Evolutionary conservation across 2,329 filamentous ascomycete genomes (phyloP).

Genomic region (Huntiella omanensis): DNA sequence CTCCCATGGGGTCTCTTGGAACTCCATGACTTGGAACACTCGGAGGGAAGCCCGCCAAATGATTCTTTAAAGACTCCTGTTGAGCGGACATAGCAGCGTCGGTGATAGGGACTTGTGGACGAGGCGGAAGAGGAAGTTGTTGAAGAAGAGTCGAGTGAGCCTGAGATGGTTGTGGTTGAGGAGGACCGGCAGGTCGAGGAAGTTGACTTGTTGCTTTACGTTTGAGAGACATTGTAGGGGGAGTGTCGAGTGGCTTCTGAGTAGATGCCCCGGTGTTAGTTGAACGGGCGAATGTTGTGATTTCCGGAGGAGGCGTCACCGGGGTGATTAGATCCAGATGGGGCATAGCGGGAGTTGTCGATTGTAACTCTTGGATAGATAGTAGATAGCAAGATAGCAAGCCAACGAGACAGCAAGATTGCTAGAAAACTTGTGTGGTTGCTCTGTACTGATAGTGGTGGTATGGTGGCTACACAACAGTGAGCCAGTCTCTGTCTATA

Average conservation of each 20-base stretch:
- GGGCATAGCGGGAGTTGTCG: constrained; percentile 8
- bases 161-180: constrained; percentile 11
- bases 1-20: constrained; percentile 3
- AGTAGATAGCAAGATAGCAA: too few species aligned
- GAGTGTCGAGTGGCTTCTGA: too few species aligned
- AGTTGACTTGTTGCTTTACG: constrained; percentile 9
- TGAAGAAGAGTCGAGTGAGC: constrained; percentile 13
- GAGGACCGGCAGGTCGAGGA: constrained; percentile 9
- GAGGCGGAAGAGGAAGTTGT: constrained; percentile 10
- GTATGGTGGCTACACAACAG: too few species aligned
- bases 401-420: too few species aligned
- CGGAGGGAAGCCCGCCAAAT: not conserved
- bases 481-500: too few species aligned
- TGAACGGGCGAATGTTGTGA: constrained; percentile 16
- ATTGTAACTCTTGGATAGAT: too few species aligned
- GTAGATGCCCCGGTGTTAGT: constrained; percentile 1
- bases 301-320: constrained; percentile 23
- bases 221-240: constrained; percentile 1
- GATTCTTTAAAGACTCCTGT: not conserved
- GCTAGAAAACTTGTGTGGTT: too few species aligned
- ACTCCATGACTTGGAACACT: not conserved
- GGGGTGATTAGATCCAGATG: constrained; percentile 17
- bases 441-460: too few species aligned
- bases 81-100: not conserved
- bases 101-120: constrained; percentile 13